Evolutionary conservation across 192 early-diverging fungal species (phyloP).

Genomic region (Entomortierella chlamydospora): DNA sequence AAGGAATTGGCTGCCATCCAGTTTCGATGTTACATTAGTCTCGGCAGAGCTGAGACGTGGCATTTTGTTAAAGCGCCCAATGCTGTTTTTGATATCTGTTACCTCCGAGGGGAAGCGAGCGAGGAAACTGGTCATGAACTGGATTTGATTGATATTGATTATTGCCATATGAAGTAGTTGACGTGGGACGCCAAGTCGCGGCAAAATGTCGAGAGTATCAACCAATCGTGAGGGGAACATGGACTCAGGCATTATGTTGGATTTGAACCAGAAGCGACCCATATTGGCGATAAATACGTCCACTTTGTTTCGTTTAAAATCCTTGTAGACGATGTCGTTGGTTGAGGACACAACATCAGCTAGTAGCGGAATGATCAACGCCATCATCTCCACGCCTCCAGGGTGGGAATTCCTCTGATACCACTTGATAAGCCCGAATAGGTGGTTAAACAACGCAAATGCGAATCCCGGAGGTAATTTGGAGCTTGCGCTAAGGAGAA

Average conservation of each 20-base stretch:
- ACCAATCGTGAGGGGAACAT: conserved; percentile 63
- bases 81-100: conserved; percentile 60
- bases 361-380: conserved; percentile 57
- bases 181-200: conserved; percentile 54
- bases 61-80: conserved; percentile 58
- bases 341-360: conserved; percentile 63
- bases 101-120: conserved; percentile 61
- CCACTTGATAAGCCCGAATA: conserved; percentile 69
- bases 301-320: conserved; percentile 70
- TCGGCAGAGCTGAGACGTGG: conserved; percentile 16
- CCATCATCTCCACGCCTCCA: conserved; percentile 53
- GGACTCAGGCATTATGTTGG: conserved; percentile 50
- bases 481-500: conserved; percentile 59
- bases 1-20: conserved; percentile 43
- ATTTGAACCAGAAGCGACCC: conserved; percentile 66
- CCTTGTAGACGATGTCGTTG: conserved; percentile 62
- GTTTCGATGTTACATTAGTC: conserved; percentile 1
- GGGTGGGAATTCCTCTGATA: conserved; percentile 58
- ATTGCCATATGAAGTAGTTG: conserved; percentile 61
- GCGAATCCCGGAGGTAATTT: conserved; percentile 65
- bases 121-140: conserved; percentile 66
- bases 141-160: conserved; percentile 66
- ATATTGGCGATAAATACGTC: conserved; percentile 61
- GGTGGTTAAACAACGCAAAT: conserved; percentile 63
- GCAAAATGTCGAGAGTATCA: conserved; percentile 31